phyloP scores from a whole-genome alignment of 2,329 filamentous ascomycete species.

The Pestalotiopsis sp. region DNA sequence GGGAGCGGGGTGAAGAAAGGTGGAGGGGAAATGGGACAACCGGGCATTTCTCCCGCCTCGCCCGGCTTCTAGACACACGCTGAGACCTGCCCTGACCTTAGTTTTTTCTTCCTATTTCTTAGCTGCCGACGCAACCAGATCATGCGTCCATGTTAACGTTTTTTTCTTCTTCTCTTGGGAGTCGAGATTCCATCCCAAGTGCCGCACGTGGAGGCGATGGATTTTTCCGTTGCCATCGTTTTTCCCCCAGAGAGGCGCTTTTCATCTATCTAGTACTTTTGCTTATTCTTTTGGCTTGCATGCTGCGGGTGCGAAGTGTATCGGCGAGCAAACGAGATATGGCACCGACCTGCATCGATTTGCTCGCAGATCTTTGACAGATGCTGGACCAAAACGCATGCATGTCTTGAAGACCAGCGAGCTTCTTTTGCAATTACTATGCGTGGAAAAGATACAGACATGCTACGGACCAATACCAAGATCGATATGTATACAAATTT shows the following conservation, averaged over 20 bases:
- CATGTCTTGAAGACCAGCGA: neutral
- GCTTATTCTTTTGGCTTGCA: neutral
- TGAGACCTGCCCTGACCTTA: too few species aligned
- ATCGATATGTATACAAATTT: neutral
- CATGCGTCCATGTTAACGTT: too few species aligned
- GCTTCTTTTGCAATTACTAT: neutral
- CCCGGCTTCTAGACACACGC: neutral
- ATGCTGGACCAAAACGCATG: neutral
- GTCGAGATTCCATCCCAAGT: neutral
- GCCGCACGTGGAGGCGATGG: neutral
- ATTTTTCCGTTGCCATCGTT: neutral
- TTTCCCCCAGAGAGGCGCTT: neutral
- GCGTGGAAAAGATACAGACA: neutral
- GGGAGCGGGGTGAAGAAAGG: neutral
- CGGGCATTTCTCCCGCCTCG: neutral
- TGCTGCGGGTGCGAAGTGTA: neutral
- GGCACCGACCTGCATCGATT: neutral
- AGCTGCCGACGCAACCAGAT: too few species aligned
- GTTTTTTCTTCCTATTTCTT: too few species aligned
- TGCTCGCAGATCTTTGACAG: neutral
- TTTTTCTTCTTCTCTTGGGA: neutral
- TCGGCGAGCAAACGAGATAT: neutral
- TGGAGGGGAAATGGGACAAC: neutral
- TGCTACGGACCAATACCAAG: neutral
- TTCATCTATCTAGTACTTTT: neutral